A percentile compares a stretch with the other conserved stretches of the same genome.
Evolutionary conservation across 768 basidiomycete genomes (phyloP).

Genomic region (Pleurotus sapidus): DNA sequence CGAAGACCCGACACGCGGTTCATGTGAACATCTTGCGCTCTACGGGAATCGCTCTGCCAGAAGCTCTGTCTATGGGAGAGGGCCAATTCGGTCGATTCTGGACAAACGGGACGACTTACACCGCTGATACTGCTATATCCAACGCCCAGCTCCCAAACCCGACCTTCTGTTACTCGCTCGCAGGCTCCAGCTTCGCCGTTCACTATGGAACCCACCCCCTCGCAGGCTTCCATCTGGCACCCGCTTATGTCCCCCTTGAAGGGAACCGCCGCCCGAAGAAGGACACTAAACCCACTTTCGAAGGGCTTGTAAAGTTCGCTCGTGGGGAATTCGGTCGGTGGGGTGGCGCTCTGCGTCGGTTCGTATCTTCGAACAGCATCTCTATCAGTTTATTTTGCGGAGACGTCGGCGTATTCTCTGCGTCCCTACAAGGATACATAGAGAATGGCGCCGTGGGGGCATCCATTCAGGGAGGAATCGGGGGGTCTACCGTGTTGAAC

Average conservation of each 20-base stretch:
- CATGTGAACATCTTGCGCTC: background rate
- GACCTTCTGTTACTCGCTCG: constrained; percentile 28
- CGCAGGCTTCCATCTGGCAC: constrained; percentile 28
- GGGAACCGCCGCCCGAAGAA: background rate
- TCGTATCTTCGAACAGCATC: constrained; percentile 10
- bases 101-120: constrained; percentile 27
- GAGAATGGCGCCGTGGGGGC: constrained; percentile 11
- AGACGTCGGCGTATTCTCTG: constrained; percentile 26
- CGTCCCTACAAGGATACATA: constrained; percentile 14
- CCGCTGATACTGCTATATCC: constrained; percentile 11
- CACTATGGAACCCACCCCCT: constrained; percentile 33
- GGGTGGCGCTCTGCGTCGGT: constrained; percentile 22
- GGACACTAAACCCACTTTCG: background rate
- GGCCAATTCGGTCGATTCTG: constrained; percentile 20
- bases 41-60: background rate
- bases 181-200: constrained; percentile 25
- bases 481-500: constrained; percentile 25
- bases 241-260: constrained; percentile 15
- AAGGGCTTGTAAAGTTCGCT: constrained; percentile 18
- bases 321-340: constrained; percentile 23
- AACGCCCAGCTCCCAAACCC: constrained; percentile 29
- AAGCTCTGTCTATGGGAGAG: background rate
- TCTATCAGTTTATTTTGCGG: constrained; percentile 24
- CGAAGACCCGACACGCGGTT: background rate
- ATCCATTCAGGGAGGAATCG: constrained; percentile 15